Percentiles rank a stretch among this genome's conserved stretches.
Conservation (phyloP, 2,329 filamentous ascomycete species). For the Fusarium redolens region DNA sequence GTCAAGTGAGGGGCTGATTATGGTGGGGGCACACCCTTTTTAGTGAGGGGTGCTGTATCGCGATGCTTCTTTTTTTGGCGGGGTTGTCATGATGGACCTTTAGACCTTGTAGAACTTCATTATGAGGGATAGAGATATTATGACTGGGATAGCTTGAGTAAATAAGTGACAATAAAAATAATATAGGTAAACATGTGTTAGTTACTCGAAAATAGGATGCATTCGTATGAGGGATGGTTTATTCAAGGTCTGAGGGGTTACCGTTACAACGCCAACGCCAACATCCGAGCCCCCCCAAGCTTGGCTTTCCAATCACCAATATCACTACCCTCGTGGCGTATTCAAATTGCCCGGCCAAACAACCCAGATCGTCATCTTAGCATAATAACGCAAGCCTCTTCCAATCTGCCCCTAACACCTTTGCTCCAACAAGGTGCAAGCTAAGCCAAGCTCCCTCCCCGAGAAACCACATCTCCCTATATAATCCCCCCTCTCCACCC, state of each 20-base stretch:
- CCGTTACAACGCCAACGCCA: constrained; percentile 18
- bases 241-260: not conserved
- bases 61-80: constrained; percentile 16
- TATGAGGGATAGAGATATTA: not conserved
- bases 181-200: no score
- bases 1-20: constrained; percentile 39
- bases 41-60: constrained; percentile 17
- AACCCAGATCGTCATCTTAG: constrained; percentile 29
- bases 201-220: no score
- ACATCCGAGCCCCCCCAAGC: constrained; percentile 3
- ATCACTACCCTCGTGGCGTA: constrained; percentile 29
- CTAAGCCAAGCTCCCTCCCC: constrained; percentile 1
- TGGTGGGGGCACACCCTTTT: constrained; percentile 23
- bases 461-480: constrained; percentile 17
- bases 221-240: not conserved
- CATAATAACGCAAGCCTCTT: not conserved
- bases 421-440: constrained; percentile 27
- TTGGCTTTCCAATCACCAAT: constrained; percentile 33
- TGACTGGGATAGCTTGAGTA: not conserved
- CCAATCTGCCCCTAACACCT: constrained; percentile 6
- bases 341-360: constrained; percentile 2
- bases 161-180: fast-evolving
- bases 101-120: not conserved
- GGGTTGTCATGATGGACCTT: constrained; percentile 26
- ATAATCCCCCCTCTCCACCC: constrained; percentile 26